Conservation (phyloP, 2,329 filamentous ascomycete species). For the Orbilia oligospora region DNA sequence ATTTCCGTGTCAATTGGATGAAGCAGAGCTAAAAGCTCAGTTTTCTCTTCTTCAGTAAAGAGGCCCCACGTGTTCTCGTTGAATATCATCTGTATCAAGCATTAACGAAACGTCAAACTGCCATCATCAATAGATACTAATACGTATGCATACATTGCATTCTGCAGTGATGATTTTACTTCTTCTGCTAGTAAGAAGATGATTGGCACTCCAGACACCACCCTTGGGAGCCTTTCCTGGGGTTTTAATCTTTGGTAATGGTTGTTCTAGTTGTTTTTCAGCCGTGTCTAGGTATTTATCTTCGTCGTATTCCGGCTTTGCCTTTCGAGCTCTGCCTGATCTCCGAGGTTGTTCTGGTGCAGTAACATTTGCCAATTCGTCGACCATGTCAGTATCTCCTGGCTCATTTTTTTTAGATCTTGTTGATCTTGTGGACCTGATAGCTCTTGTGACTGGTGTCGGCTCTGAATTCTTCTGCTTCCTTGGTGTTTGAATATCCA, state of each 20-base stretch:
- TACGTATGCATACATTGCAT: constrained; percentile 34
- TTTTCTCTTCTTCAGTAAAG: constrained; percentile 56
- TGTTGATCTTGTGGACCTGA: constrained; percentile 34
- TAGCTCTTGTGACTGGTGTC: constrained; percentile 17
- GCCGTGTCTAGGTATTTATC: constrained; percentile 46
- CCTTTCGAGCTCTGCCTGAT: constrained; percentile 40
- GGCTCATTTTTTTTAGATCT: constrained; percentile 35
- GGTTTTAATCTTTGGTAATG: constrained; percentile 34
- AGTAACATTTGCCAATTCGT: constrained; percentile 28
- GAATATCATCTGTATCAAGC: constrained; percentile 43
- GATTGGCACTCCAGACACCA: constrained; percentile 51
- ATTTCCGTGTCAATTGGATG: constrained; percentile 57
- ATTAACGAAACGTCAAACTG: neutral
- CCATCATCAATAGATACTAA: neutral
- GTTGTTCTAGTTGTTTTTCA: constrained; percentile 23
- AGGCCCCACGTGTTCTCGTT: constrained; percentile 55
- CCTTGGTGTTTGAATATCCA: constrained; percentile 52
- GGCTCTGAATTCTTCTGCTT: constrained; percentile 23
- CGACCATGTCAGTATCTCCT: constrained; percentile 32
- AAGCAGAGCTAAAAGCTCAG: constrained; percentile 46
- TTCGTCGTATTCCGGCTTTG: constrained; percentile 52
- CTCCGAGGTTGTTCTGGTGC: constrained; percentile 36
- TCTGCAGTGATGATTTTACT: constrained; percentile 58
- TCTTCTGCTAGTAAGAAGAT: constrained; percentile 52
- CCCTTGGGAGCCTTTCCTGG: constrained; percentile 25